Percentiles rank a stretch among this genome's conserved stretches.
Conservation (phyloP, 2,329 filamentous ascomycete genomes). For the Diaporthe aspalathi region DNA sequence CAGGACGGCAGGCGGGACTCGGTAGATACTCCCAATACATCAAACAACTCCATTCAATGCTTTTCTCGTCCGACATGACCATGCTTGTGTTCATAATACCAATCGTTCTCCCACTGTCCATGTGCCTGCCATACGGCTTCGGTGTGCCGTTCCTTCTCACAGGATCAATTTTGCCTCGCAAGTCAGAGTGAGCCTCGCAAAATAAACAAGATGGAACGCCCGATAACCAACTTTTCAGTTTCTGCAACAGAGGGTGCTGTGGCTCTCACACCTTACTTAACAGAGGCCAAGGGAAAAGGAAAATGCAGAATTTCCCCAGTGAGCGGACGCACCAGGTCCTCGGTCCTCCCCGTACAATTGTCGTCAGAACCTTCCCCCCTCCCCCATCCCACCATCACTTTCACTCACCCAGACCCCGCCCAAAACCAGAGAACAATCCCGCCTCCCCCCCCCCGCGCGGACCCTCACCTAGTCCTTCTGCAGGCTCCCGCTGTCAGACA, state of each 20-base stretch:
- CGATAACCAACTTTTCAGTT: not conserved
- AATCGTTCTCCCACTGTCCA: not conserved
- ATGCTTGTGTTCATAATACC: not conserved
- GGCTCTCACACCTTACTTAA: not conserved
- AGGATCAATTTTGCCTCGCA: not conserved
- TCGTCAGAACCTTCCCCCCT: too few relatives aligned
- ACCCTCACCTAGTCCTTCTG: conserved; percentile 43
- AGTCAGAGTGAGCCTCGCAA: not conserved
- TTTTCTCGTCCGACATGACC: not conserved
- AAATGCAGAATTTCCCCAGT: too few relatives aligned
- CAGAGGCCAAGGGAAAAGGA: too few relatives aligned
- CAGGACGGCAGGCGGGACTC: not conserved
- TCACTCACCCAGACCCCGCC: not conserved
- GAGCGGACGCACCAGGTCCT: not conserved
- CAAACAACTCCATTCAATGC: conserved; percentile 16
- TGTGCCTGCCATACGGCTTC: not conserved
- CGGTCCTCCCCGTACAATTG: too few relatives aligned
- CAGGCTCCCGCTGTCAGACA: conserved; percentile 45
- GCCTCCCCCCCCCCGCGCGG: too few relatives aligned
- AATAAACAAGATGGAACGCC: not conserved
- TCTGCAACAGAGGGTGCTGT: not conserved
- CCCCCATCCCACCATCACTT: too few relatives aligned
- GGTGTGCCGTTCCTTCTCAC: not conserved
- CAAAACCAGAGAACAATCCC: too few relatives aligned
- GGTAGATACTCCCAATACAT: conserved; percentile 34